These are phyloP conservation scores for Salix arbutifolia DNA, from an alignment of 345 rosid species.

Conservation along the genomic window DNA sequence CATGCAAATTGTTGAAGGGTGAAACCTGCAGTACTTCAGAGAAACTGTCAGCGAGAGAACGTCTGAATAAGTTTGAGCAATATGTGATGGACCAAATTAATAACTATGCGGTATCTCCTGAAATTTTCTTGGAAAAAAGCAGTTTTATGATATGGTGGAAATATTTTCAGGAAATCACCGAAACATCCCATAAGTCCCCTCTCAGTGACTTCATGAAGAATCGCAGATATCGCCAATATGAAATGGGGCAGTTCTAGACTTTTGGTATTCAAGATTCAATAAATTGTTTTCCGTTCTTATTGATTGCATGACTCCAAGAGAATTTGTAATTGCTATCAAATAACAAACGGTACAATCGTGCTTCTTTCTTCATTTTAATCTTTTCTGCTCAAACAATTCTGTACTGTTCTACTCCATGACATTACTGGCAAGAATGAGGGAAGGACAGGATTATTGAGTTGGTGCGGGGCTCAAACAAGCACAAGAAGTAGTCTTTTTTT, in stretches of 20 bases:
- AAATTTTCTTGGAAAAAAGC: slow-evolving; percentile 52
- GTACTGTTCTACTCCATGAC: too few relatives aligned
- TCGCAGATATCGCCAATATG: slow-evolving; percentile 22
- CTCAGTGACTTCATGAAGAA: slow-evolving; percentile 43
- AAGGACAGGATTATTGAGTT: not conserved
- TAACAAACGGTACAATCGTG: too few relatives aligned
- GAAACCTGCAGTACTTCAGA: slow-evolving; percentile 5
- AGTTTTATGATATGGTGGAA: slow-evolving; percentile 76
- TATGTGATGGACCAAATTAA: slow-evolving; percentile 37
- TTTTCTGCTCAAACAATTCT: too few relatives aligned
- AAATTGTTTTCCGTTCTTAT: not conserved
- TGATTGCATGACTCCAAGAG: not conserved
- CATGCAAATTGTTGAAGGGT: slow-evolving; percentile 11
- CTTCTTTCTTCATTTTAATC: too few relatives aligned
- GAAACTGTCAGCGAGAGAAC: not conserved
- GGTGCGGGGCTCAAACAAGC: not conserved
- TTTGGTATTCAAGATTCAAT: not conserved
- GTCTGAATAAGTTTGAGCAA: slow-evolving; percentile 32
- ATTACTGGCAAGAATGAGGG: too few relatives aligned
- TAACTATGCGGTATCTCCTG: slow-evolving; percentile 52
- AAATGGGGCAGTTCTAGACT: slow-evolving; percentile 7
- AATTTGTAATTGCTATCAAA: not conserved
- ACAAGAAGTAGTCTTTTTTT: not conserved
- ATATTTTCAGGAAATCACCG: slow-evolving; percentile 31
- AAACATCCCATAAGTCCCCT: slow-evolving; percentile 10